These are phyloP conservation scores for Chaetoceros muelleri DNA, from an alignment of 108 stramenopile genomes.

Conservation along the genomic window DNA sequence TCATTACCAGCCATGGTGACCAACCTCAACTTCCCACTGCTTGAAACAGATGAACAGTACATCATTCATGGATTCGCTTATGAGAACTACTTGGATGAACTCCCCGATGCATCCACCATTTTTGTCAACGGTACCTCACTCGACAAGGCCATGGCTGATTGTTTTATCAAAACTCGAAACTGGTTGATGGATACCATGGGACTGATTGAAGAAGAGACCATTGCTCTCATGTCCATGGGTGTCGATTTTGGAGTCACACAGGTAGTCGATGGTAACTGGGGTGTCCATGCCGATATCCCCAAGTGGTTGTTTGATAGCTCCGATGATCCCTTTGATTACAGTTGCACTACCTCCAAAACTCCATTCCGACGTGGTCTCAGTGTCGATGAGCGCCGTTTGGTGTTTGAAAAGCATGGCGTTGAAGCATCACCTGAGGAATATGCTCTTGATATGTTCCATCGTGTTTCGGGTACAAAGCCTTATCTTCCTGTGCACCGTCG, in stretches of 20 bases:
- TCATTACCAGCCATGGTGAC: constrained; percentile 9
- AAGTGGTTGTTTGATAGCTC: constrained; percentile 19
- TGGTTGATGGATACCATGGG: constrained; percentile 21
- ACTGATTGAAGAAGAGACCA: constrained; percentile 22
- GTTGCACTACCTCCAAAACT: constrained; percentile 18
- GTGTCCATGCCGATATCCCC: constrained; percentile 16
- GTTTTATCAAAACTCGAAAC: constrained; percentile 17
- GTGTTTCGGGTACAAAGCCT: constrained; percentile 1
- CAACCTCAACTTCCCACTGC: constrained; percentile 8
- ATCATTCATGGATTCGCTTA: constrained; percentile 21
- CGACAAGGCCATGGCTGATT: constrained; percentile 15
- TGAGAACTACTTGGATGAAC: constrained; percentile 15
- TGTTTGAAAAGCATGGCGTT: constrained; percentile 3
- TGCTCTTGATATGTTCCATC: background rate
- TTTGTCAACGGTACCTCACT: constrained; percentile 15
- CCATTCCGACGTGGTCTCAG: constrained; percentile 3
- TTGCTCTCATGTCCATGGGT: constrained; percentile 20
- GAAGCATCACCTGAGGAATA: constrained; percentile 3
- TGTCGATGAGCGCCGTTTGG: constrained; percentile 7
- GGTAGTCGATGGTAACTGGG: constrained; percentile 25
- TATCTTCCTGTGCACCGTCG: too few species aligned
- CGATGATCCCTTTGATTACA: constrained; percentile 15
- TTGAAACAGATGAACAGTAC: constrained; percentile 12
- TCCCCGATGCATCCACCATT: constrained; percentile 14
- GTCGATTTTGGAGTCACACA: constrained; percentile 23